A percentile compares a stretch with the other conserved stretches of the same genome.
These are phyloP conservation scores for Nitzschia sp. DNA, from an alignment of 108 stramenopile genomes.

Conservation along the genomic window DNA sequence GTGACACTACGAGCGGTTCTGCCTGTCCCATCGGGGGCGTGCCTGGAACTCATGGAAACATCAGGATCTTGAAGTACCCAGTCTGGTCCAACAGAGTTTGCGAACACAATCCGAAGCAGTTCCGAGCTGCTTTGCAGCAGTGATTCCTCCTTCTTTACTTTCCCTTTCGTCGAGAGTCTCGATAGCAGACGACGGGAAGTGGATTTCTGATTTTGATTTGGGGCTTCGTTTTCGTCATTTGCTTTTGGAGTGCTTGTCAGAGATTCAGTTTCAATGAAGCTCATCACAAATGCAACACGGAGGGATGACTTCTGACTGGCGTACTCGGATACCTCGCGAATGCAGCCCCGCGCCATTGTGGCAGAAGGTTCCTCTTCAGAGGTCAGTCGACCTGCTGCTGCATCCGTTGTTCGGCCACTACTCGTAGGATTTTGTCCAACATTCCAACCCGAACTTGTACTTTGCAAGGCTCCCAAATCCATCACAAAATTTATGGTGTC, in stretches of 20 bases:
- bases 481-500: constrained; percentile 78
- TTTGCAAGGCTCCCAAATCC: constrained; percentile 63
- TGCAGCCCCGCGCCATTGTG: constrained; percentile 43
- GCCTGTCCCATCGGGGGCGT: background rate
- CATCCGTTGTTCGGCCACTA: background rate
- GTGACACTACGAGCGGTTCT: constrained; percentile 46
- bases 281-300: constrained; percentile 79
- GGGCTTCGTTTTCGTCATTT: constrained; percentile 41
- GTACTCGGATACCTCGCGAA: constrained; percentile 59
- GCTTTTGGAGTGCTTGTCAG: background rate
- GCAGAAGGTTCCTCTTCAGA: constrained; percentile 67
- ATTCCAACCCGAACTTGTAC: constrained; percentile 19
- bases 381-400: constrained; percentile 20
- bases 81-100: constrained; percentile 44
- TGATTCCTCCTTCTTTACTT: constrained; percentile 34
- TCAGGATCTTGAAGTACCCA: constrained; percentile 41
- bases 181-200: constrained; percentile 35
- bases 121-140: constrained; percentile 55
- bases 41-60: constrained; percentile 21
- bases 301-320: constrained; percentile 50
- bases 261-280: constrained; percentile 59
- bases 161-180: constrained; percentile 33
- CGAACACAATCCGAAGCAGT: constrained; percentile 77
- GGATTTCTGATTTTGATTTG: constrained; percentile 19
- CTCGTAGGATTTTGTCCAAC: background rate